Conservation (phyloP, 352 stramenopile species). For the Plasmopara halstedii region DNA sequence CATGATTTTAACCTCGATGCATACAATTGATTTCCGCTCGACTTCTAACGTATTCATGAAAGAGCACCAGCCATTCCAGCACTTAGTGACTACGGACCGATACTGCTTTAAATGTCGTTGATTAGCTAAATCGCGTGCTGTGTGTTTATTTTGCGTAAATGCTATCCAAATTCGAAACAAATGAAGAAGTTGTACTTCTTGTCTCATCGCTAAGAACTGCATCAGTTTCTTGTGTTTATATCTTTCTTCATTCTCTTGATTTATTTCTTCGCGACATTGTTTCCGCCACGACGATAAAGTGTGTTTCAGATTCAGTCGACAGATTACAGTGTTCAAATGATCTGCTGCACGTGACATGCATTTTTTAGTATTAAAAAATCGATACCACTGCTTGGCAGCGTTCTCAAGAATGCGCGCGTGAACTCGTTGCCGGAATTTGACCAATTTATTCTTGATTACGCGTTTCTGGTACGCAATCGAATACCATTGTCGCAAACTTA, state of each 20-base stretch:
- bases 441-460: conserved; percentile 11
- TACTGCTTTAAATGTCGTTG: conserved; percentile 5
- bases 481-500: conserved; percentile 10
- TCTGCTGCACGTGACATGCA: not conserved
- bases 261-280: conserved; percentile 4
- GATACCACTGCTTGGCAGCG: conserved; percentile 8
- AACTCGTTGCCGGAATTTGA: conserved; percentile 8
- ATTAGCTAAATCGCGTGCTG: conserved; percentile 1
- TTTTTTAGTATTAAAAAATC: conserved; percentile 5
- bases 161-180: conserved; percentile 31
- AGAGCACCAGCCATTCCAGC: conserved; percentile 10
- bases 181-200: conserved; percentile 16
- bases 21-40: conserved; percentile 2
- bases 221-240: conserved; percentile 29
- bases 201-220: conserved; percentile 27
- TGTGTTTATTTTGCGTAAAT: not conserved
- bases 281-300: conserved; percentile 9
- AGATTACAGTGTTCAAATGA: not conserved
- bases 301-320: conserved; percentile 2
- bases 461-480: not conserved
- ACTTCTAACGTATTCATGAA: not conserved
- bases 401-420: not conserved
- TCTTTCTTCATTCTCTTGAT: conserved; percentile 1
- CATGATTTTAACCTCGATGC: conserved; percentile 2
- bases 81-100: not conserved